Conservation (phyloP, 108 stramenopile genomes). For the Heterococcus sp. region DNA sequence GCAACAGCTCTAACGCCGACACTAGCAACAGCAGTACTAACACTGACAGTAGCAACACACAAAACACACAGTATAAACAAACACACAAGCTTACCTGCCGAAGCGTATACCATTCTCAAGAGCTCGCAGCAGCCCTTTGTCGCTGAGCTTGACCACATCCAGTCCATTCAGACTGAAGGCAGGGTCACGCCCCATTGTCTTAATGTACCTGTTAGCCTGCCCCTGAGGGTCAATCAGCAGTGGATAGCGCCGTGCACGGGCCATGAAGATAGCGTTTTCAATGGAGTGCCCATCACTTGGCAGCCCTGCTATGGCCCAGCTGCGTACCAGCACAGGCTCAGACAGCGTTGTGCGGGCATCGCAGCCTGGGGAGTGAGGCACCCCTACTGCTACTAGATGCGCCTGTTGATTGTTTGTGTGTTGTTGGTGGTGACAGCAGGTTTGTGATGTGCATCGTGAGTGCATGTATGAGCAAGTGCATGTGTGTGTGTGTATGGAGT, state of each 20-base stretch:
- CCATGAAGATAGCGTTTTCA: constrained; percentile 58
- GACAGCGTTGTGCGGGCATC: constrained; percentile 46
- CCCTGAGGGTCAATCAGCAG: constrained; percentile 58
- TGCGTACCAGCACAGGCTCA: constrained; percentile 51
- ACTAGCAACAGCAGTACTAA: no score
- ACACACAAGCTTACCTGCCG: constrained; percentile 54
- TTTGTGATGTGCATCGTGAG: no score
- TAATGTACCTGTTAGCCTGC: constrained; percentile 58
- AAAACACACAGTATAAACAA: no score
- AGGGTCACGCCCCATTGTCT: constrained; percentile 56
- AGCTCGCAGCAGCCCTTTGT: constrained; percentile 56
- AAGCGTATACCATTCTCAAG: constrained; percentile 58
- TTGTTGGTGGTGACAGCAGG: no score
- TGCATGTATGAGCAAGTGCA: no score
- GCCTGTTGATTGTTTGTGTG: no score
- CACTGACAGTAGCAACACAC: no score
- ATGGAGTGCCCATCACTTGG: constrained; percentile 54
- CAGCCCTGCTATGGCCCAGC: constrained; percentile 51
- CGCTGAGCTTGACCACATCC: constrained; percentile 57
- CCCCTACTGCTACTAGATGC: constrained; percentile 20
- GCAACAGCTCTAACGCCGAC: no score
- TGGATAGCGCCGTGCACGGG: constrained; percentile 52
- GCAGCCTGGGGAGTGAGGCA: constrained; percentile 49
- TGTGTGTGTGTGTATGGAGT: no score
- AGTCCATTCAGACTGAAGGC: constrained; percentile 48